These are phyloP conservation scores for Tephrocybe rancida DNA, from an alignment of 768 basidiomycete genomes.

Conservation along the genomic window DNA sequence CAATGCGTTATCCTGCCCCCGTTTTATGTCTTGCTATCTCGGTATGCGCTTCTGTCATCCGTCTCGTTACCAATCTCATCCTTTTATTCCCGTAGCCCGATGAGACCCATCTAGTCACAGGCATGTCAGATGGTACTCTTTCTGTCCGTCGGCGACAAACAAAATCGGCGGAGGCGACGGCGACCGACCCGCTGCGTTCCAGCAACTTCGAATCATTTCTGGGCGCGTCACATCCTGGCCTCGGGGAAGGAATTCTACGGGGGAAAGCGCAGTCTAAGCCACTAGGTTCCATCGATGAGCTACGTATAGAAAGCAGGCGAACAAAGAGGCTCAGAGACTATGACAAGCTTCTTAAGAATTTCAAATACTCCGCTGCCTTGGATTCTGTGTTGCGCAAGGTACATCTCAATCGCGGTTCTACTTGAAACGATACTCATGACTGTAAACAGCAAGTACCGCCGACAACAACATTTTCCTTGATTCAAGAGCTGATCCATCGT, in stretches of 20 bases:
- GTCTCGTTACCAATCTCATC: slow-evolving; percentile 11
- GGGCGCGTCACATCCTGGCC: slow-evolving; percentile 49
- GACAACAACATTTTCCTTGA: slow-evolving; percentile 83
- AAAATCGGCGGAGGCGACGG: slow-evolving; percentile 60
- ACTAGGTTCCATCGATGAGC: slow-evolving; percentile 69
- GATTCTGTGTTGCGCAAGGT: slow-evolving; percentile 91
- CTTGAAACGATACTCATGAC: background rate
- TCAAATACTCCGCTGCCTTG: slow-evolving; percentile 93
- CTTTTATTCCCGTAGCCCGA: slow-evolving; percentile 73
- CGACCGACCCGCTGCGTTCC: slow-evolving; percentile 44
- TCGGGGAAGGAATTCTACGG: slow-evolving; percentile 54
- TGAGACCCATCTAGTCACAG: slow-evolving; percentile 93
- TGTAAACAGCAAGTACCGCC: slow-evolving; percentile 74
- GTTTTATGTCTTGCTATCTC: slow-evolving; percentile 90
- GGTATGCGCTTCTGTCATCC: slow-evolving; percentile 46
- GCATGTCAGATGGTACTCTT: slow-evolving; percentile 98
- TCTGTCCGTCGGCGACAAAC: slow-evolving; percentile 89
- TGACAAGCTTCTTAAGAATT: slow-evolving; percentile 86
- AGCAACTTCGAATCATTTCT: slow-evolving; percentile 73
- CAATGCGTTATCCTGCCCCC: slow-evolving; percentile 97
- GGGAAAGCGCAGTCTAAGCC: slow-evolving; percentile 50
- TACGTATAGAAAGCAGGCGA: slow-evolving; percentile 73
- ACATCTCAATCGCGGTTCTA: slow-evolving; percentile 11
- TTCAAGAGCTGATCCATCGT: slow-evolving; percentile 91
- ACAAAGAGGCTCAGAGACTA: slow-evolving; percentile 80